These are phyloP conservation scores for Oryza punctata DNA, from an alignment of 176 grass and related monocot genomes.

Conservation along the genomic window DNA sequence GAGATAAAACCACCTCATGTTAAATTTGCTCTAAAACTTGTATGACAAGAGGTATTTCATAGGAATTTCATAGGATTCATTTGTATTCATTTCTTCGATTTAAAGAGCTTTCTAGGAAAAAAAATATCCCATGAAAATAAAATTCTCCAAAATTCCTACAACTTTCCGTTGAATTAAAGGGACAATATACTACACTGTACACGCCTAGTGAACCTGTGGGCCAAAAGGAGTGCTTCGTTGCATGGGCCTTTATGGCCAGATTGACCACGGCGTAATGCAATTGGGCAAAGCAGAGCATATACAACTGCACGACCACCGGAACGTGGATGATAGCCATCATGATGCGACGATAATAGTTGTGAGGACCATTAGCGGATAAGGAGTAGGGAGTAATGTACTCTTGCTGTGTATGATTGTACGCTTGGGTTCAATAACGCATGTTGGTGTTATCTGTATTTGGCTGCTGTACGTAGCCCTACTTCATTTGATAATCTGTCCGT, in stretches of 20 bases:
- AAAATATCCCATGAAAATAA: too few species aligned
- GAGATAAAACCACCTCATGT: too few species aligned
- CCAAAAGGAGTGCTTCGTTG: not conserved
- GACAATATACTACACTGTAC: too few species aligned
- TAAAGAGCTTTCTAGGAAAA: too few species aligned
- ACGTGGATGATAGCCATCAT: not conserved
- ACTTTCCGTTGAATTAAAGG: too few species aligned
- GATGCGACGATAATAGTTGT: not conserved
- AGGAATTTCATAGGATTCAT: too few species aligned
- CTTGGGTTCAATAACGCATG: not conserved
- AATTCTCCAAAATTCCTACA: too few species aligned
- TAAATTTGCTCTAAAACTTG: too few species aligned
- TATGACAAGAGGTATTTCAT: too few species aligned
- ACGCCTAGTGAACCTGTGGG: not conserved
- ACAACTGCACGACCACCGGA: not conserved
- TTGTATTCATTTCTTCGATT: too few species aligned
- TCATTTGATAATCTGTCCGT: not conserved
- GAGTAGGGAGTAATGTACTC: too few species aligned
- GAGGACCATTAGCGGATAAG: slow-evolving; percentile 23
- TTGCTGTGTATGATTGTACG: slow-evolving; percentile 5
- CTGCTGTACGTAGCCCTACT: slow-evolving; percentile 12
- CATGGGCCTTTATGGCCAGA: not conserved
- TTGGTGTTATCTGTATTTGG: slow-evolving; percentile 21
- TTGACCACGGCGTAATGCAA: not conserved
- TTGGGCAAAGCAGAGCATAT: too few species aligned